These are phyloP conservation scores for Crithidia thermophila DNA, from an alignment of 208 protist genomes.

Conservation along the genomic window DNA sequence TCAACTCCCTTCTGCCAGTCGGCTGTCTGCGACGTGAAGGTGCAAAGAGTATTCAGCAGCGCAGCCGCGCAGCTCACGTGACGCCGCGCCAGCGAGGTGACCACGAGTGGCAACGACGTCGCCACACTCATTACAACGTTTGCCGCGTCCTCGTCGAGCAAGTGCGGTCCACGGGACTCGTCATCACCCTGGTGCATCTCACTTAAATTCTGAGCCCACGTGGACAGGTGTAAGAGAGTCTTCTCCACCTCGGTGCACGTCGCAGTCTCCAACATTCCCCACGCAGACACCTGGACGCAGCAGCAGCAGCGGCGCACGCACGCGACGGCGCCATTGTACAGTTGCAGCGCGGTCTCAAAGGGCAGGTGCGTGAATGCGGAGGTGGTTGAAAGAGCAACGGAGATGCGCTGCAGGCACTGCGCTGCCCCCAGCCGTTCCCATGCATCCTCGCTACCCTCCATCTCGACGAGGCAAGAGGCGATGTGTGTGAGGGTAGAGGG, in stretches of 20 bases:
- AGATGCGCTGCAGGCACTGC: constrained; percentile 1
- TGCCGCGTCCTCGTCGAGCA: too few relatives aligned
- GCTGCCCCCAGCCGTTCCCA: constrained; percentile 13
- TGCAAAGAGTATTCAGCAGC: background rate
- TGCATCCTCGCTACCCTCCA: constrained; percentile 1
- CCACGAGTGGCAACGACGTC: too few relatives aligned
- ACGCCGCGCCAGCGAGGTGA: constrained; percentile 5
- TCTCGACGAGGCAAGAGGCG: constrained; percentile 3
- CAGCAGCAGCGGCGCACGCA: constrained; percentile 12
- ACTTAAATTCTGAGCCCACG: too few relatives aligned
- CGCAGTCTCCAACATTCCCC: constrained; percentile 9
- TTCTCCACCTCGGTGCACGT: constrained; percentile 16
- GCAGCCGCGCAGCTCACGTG: constrained; percentile 7
- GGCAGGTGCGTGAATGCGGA: too few relatives aligned
- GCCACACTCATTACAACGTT: too few relatives aligned
- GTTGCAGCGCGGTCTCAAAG: background rate
- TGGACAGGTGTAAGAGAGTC: background rate
- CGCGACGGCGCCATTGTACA: background rate
- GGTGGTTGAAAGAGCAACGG: too few relatives aligned
- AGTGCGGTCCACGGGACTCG: too few relatives aligned
- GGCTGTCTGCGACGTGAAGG: background rate
- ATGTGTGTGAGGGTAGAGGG: constrained; percentile 4
- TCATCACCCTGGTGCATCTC: too few relatives aligned
- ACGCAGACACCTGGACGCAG: background rate
- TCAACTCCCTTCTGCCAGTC: background rate